These are phyloP conservation scores for Lolium rigidum DNA, from an alignment of 176 grass and related monocot species.

Conservation along the genomic window DNA sequence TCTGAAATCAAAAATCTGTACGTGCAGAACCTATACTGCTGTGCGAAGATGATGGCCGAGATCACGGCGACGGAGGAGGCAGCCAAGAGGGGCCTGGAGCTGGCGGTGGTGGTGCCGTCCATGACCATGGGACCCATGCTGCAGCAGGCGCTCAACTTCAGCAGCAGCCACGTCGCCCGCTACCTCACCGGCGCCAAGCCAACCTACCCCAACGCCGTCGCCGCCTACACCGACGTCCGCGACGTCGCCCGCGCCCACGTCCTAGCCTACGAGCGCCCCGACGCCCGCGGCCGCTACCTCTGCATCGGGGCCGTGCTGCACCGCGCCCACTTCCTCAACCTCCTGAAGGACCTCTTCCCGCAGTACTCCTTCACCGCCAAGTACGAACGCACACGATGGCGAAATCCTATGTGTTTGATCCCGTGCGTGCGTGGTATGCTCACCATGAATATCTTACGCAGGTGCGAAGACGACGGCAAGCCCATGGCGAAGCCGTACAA, in stretches of 20 bases:
- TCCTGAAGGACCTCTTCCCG: conserved; percentile 48
- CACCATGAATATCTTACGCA: background rate
- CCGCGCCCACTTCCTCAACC: conserved; percentile 5
- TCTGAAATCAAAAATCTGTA: too few relatives aligned
- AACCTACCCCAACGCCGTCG: conserved; percentile 55
- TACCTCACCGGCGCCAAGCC: conserved; percentile 51
- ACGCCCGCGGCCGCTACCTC: conserved; percentile 45
- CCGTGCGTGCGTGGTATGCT: background rate
- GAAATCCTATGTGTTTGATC: too few relatives aligned
- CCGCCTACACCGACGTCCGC: conserved; percentile 63
- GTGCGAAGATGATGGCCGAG: conserved; percentile 62
- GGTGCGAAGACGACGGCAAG: conserved; percentile 49
- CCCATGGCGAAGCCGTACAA: conserved; percentile 42
- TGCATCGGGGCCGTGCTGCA: conserved; percentile 56
- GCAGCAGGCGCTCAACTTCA: conserved; percentile 48
- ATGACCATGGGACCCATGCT: conserved; percentile 52
- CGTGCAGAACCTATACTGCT: conserved; percentile 66
- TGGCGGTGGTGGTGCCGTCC: conserved; percentile 50
- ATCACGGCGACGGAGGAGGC: conserved; percentile 47
- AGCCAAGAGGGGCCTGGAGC: conserved; percentile 31
- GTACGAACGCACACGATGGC: background rate
- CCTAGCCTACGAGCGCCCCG: conserved; percentile 48
- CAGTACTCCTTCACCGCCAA: conserved; percentile 45
- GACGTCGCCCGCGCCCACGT: conserved; percentile 59
- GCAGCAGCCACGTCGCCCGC: conserved; percentile 42